These are phyloP conservation scores for Xylariaceae sp. DNA, from an alignment of 2,329 filamentous ascomycete species.

Conservation along the genomic window DNA sequence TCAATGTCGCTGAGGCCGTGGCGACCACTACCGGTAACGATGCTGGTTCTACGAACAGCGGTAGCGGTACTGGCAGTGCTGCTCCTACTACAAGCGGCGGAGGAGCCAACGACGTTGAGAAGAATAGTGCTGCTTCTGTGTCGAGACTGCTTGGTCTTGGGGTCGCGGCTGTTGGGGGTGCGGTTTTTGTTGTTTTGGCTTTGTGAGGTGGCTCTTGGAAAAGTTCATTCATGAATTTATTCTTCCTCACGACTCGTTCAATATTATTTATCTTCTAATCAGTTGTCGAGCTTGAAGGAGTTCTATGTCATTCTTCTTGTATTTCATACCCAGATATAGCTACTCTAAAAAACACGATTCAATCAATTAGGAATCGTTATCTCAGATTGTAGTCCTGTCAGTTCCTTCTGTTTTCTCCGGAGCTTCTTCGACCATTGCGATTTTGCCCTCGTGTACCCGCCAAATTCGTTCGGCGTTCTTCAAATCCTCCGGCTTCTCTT, in stretches of 20 bases:
- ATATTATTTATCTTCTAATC: no score
- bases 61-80: background rate
- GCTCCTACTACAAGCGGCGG: no score
- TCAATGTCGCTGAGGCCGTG: background rate
- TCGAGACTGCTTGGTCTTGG: background rate
- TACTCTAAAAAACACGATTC: no score
- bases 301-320: no score
- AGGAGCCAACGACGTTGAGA: background rate
- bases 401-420: background rate
- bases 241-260: no score
- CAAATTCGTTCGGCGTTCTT: constrained; percentile 13
- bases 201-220: no score
- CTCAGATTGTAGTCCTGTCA: no score
- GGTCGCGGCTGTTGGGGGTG: background rate
- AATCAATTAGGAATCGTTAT: no score
- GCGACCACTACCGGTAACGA: background rate
- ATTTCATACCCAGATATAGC: no score
- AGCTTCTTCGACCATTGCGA: constrained; percentile 4
- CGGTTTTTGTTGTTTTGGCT: background rate
- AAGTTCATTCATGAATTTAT: no score
- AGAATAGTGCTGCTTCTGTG: background rate
- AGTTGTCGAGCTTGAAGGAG: no score
- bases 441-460: constrained; percentile 11
- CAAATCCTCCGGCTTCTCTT: constrained; percentile 11
- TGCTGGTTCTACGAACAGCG: background rate